phyloP scores from a whole-genome alignment of 2,329 filamentous ascomycete genomes.

The Ambrosiella xylebori region DNA sequence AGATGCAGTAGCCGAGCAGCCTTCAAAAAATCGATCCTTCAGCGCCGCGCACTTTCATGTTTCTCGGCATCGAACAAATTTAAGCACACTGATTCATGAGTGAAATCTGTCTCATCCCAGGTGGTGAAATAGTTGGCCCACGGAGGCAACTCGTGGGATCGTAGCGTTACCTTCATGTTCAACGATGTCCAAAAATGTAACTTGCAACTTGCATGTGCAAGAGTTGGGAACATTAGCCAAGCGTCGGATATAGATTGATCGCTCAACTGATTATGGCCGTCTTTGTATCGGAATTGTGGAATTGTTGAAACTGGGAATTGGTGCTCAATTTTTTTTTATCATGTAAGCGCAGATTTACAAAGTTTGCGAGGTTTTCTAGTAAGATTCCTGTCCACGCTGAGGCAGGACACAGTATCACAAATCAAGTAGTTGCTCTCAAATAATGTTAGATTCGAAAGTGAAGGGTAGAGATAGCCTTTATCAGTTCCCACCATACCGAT shows the following conservation, averaged over 20 bases:
- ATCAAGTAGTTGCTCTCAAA: background rate
- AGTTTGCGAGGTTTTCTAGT: constrained; percentile 3
- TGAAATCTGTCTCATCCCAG: background rate
- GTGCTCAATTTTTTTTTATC: constrained; percentile 2
- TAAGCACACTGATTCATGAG: background rate
- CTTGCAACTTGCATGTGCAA: background rate
- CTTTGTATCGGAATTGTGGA: no score
- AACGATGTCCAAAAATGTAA: background rate
- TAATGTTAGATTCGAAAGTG: no score
- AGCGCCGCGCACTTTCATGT: background rate
- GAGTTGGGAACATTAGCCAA: background rate
- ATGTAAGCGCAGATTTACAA: background rate
- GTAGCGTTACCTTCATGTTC: background rate
- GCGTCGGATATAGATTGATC: background rate
- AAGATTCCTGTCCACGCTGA: constrained; percentile 5
- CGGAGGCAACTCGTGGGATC: background rate
- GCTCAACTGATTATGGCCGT: background rate
- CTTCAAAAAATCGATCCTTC: background rate
- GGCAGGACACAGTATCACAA: background rate
- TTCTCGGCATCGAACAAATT: background rate
- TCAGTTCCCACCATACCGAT: no score
- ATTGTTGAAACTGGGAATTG: no score
- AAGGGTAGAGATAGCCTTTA: no score
- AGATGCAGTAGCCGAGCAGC: background rate
- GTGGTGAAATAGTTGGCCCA: background rate